phyloP scores from a whole-genome alignment of 2,329 filamentous ascomycete genomes.

The Arthrobotrys entomopaga region DNA sequence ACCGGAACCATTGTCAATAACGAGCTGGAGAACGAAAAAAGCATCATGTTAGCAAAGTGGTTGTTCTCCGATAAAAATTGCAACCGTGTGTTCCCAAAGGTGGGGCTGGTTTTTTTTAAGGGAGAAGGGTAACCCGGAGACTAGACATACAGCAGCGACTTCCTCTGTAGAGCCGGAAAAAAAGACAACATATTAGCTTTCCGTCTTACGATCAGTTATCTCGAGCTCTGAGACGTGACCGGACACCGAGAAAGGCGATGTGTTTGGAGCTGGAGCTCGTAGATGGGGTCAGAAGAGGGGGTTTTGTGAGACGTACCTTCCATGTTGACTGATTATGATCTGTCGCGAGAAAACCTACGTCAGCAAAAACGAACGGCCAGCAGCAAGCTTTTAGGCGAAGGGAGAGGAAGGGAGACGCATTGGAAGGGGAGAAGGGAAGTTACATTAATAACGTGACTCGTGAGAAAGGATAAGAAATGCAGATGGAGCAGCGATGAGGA shows the following conservation, averaged over 20 bases:
- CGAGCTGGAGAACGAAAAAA: slow-evolving; percentile 69
- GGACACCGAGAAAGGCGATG: slow-evolving; percentile 49
- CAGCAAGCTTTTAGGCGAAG: slow-evolving; percentile 17
- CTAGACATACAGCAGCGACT: slow-evolving; percentile 78
- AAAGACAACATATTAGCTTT: slow-evolving; percentile 64
- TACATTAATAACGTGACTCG: slow-evolving; percentile 54
- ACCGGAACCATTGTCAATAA: slow-evolving; percentile 98
- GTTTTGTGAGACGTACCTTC: slow-evolving; percentile 69
- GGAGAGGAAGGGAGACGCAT: slow-evolving; percentile 54
- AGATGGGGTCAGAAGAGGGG: slow-evolving; percentile 56
- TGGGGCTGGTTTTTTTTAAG: slow-evolving; percentile 30
- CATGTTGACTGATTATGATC: slow-evolving; percentile 67
- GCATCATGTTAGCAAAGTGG: slow-evolving; percentile 55
- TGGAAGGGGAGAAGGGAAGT: slow-evolving; percentile 55
- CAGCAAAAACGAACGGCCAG: slow-evolving; percentile 34
- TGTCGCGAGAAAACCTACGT: slow-evolving; percentile 54
- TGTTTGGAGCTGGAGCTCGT: slow-evolving; percentile 36
- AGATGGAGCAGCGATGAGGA: slow-evolving; percentile 63
- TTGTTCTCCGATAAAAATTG: slow-evolving; percentile 54
- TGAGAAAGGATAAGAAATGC: slow-evolving; percentile 58
- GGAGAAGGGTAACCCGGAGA: slow-evolving; percentile 44
- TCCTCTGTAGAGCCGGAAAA: slow-evolving; percentile 77
- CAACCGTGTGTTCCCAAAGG: slow-evolving; percentile 27
- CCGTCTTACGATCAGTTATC: slow-evolving; percentile 30
- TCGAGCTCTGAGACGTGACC: slow-evolving; percentile 26